These are phyloP conservation scores for Saccharomycopsis fermentans DNA, from an alignment of 805 yeast species.

Conservation along the genomic window DNA sequence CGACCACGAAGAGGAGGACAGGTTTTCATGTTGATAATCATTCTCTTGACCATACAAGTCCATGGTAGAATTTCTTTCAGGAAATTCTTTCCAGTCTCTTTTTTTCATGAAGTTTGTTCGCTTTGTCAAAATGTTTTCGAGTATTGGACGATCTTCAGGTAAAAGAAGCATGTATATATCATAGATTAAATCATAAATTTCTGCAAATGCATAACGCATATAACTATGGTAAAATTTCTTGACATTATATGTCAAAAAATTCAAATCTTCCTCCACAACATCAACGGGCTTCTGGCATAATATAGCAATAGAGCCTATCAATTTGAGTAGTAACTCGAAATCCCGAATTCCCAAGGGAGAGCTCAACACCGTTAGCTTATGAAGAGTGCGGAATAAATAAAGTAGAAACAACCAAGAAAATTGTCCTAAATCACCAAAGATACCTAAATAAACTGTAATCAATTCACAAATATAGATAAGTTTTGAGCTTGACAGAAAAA, in stretches of 20 bases:
- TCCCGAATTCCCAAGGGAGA: constrained; percentile 3
- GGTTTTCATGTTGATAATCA: not conserved
- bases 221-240: not conserved
- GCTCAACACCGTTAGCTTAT: not conserved
- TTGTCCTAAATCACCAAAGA: not conserved
- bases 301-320: not conserved
- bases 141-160: not conserved
- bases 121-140: not conserved
- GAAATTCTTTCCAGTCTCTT: not conserved
- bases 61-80: not conserved
- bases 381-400: not conserved
- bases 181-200: not conserved
- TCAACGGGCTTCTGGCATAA: not conserved
- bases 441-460: constrained; percentile 2
- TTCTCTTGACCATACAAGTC: not conserved
- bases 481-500: constrained; percentile 1
- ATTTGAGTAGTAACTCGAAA: constrained; percentile 3
- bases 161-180: not conserved
- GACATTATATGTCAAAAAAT: not conserved
- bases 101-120: not conserved
- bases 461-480: constrained; percentile 1
- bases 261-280: not conserved
- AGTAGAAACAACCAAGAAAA: constrained; percentile 6
- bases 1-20: not conserved
- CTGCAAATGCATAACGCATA: not conserved